phyloP scores from a whole-genome alignment of 768 basidiomycete species.

The Rhodotorula babjevae region DNA sequence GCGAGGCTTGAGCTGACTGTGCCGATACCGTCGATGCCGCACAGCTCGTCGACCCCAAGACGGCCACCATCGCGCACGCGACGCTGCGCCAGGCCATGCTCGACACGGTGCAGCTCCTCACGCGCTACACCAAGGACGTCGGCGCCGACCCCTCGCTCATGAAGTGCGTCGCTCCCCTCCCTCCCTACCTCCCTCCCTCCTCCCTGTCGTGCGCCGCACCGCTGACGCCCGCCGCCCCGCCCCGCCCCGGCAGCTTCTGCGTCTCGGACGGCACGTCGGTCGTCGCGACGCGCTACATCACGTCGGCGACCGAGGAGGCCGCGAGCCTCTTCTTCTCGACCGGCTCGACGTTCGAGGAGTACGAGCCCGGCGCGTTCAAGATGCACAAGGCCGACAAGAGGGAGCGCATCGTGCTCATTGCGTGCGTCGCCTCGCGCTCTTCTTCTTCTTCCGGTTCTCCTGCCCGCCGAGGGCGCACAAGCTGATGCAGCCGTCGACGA shows the following conservation, averaged over 20 bases:
- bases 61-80: conserved; percentile 65
- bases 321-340: conserved; percentile 61
- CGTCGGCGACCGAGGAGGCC: conserved; percentile 82
- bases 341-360: conserved; percentile 88
- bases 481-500: not conserved
- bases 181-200: not conserved
- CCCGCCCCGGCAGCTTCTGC: conserved; percentile 78
- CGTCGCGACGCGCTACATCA: conserved; percentile 90
- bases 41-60: conserved; percentile 77
- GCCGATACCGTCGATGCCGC: not conserved
- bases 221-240: not conserved
- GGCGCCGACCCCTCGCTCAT: conserved; percentile 55
- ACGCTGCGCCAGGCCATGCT: conserved; percentile 78
- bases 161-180: conserved; percentile 16
- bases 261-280: conserved; percentile 93
- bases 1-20: not conserved
- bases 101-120: conserved; percentile 74
- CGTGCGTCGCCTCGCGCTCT: not conserved
- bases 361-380: conserved; percentile 68
- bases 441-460: no score
- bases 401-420: conserved; percentile 84
- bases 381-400: conserved; percentile 95
- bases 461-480: not conserved
- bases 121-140: conserved; percentile 59
- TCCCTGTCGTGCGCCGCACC: not conserved